These are phyloP conservation scores for Panaeolus cyanescens DNA, from an alignment of 768 basidiomycete species.

Conservation along the genomic window DNA sequence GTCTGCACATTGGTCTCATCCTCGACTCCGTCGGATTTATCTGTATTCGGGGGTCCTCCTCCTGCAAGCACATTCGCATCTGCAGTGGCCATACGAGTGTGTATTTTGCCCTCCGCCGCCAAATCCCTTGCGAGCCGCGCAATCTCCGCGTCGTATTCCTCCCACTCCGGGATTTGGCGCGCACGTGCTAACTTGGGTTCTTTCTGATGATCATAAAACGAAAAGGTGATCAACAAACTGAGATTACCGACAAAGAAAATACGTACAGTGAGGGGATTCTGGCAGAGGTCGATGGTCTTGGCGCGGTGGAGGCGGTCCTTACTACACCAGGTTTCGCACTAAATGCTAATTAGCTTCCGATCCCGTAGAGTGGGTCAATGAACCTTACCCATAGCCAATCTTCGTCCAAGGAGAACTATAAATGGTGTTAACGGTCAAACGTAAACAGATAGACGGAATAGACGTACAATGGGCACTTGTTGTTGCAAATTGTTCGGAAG, in stretches of 20 bases:
- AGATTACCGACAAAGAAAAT: neutral
- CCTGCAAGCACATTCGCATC: slow-evolving; percentile 71
- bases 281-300: slow-evolving; percentile 94
- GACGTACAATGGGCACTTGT: slow-evolving; percentile 88
- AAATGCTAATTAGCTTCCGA: neutral
- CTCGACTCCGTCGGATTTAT: neutral
- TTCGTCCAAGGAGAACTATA: slow-evolving; percentile 81
- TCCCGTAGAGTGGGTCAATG: neutral
- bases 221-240: neutral
- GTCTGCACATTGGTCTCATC: neutral
- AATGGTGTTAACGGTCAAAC: neutral
- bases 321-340: slow-evolving; percentile 99
- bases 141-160: slow-evolving; percentile 90
- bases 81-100: slow-evolving; percentile 64
- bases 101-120: slow-evolving; percentile 69
- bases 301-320: slow-evolving; percentile 80
- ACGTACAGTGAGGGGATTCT: slow-evolving; percentile 90
- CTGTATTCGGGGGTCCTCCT: slow-evolving; percentile 17
- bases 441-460: too few relatives aligned
- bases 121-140: slow-evolving; percentile 77
- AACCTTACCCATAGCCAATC: slow-evolving; percentile 91
- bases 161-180: slow-evolving; percentile 97
- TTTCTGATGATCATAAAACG: slow-evolving; percentile 57
- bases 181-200: slow-evolving; percentile 95
- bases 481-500: slow-evolving; percentile 94